Evolutionary conservation across 1,139 yeast species (phyloP).

Genomic region (Candida glucosophila): DNA sequence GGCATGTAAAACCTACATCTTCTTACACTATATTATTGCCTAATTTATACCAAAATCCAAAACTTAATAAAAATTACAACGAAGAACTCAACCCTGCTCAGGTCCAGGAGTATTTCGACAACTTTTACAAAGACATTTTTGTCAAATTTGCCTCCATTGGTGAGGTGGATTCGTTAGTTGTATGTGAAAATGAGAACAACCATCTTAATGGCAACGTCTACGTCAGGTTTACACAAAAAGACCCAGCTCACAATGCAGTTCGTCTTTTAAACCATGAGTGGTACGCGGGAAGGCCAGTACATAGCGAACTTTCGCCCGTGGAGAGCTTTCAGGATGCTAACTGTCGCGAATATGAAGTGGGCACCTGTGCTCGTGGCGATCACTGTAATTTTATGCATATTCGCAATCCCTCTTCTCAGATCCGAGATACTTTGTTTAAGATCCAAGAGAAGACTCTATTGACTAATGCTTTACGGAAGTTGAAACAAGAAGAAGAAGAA

Average conservation of each 20-base stretch:
- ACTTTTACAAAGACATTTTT: conserved; percentile 67
- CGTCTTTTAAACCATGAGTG: conserved; percentile 65
- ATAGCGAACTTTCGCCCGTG: conserved; percentile 76
- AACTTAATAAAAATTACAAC: conserved; percentile 25
- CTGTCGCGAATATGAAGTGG: conserved; percentile 61
- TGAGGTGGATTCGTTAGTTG: conserved; percentile 54
- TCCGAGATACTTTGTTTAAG: conserved; percentile 29
- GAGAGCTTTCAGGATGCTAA: conserved; percentile 62
- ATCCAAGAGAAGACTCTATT: conserved; percentile 30
- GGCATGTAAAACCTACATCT: conserved; percentile 61
- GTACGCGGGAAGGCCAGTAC: conserved; percentile 75
- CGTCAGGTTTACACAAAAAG: conserved; percentile 46
- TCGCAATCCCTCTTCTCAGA: conserved; percentile 41
- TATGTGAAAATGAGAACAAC: conserved; percentile 77
- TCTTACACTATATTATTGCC: conserved; percentile 63
- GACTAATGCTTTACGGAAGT: conserved; percentile 8
- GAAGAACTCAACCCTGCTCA: conserved; percentile 29
- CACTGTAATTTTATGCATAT: conserved; percentile 85
- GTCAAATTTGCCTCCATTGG: conserved; percentile 59
- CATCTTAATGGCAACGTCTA: conserved; percentile 82
- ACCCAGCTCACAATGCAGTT: conserved; percentile 55
- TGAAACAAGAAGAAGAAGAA: conserved; percentile 5
- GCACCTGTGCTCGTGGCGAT: conserved; percentile 66
- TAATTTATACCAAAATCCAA: conserved; percentile 66
- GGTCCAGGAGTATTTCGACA: conserved; percentile 47